These are phyloP conservation scores for Carex kokanica DNA, from an alignment of 176 grass and related monocot species.

Conservation along the genomic window DNA sequence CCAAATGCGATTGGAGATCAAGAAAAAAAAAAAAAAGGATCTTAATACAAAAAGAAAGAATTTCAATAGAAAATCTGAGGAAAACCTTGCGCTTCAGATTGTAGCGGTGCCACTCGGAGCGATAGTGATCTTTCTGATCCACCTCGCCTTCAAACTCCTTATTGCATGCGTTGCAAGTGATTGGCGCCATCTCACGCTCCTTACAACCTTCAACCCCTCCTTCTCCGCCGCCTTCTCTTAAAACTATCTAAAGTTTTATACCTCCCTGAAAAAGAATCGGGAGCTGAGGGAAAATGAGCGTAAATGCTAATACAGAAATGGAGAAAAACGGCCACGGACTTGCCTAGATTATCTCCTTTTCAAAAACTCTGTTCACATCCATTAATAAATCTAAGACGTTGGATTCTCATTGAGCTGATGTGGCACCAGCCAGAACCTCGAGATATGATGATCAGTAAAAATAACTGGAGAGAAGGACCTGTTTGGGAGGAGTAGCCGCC, in stretches of 20 bases:
- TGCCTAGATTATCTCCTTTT: background rate
- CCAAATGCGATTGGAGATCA: background rate
- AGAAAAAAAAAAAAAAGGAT: background rate
- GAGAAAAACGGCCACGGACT: background rate
- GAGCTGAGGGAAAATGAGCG: background rate
- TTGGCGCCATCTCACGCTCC: slow-evolving; percentile 39
- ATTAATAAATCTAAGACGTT: background rate
- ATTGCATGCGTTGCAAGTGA: slow-evolving; percentile 95
- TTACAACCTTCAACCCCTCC: background rate
- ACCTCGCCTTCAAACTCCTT: slow-evolving; percentile 63
- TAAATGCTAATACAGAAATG: background rate
- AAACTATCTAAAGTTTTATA: background rate
- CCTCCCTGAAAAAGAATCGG: background rate
- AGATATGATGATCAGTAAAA: background rate
- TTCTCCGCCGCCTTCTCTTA: background rate
- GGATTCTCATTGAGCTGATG: background rate
- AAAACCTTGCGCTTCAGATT: slow-evolving; percentile 98
- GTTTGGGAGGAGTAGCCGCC: too few species aligned
- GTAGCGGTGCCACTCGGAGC: slow-evolving; percentile 98
- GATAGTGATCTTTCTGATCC: slow-evolving; percentile 78
- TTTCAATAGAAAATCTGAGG: background rate
- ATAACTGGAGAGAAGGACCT: background rate
- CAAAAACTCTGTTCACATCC: background rate
- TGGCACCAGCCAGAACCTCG: background rate
- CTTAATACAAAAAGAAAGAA: background rate